These are phyloP conservation scores for Kodamaea restingae DNA, from an alignment of 805 yeast species.

Conservation along the genomic window DNA sequence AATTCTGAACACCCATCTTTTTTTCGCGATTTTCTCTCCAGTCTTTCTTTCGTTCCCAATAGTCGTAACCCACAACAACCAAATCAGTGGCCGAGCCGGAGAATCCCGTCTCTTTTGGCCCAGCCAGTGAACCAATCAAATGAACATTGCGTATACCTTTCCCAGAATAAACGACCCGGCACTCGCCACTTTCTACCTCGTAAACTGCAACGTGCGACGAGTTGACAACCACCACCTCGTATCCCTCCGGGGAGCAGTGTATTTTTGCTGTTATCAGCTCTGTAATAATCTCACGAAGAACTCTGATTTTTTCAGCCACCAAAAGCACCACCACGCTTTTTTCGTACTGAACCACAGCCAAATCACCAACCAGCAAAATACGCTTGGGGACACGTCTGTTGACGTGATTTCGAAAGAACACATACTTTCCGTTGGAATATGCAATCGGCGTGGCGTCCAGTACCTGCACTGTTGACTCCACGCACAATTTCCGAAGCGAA, in stretches of 20 bases:
- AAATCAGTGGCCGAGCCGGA: no score
- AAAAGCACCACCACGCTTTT: constrained; percentile 4
- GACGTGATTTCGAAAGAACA: not conserved
- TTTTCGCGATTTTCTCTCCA: not conserved
- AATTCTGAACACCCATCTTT: not conserved
- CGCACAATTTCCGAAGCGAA: not conserved
- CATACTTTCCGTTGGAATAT: not conserved
- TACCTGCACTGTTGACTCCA: not conserved
- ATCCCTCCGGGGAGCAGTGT: constrained; percentile 1
- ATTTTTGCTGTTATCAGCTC: not conserved
- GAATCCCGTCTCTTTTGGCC: not conserved
- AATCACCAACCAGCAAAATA: not conserved
- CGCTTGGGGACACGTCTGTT: not conserved
- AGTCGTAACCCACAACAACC: no score
- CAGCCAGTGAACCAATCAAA: not conserved
- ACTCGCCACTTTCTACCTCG: not conserved
- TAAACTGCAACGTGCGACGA: constrained; percentile 8
- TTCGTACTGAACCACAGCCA: constrained; percentile 1
- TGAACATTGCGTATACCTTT: constrained; percentile 1
- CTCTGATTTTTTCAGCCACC: not conserved
- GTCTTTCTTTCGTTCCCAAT: no score
- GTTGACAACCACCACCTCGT: constrained; percentile 4
- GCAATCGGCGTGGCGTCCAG: not conserved
- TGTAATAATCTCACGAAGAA: not conserved
- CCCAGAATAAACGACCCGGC: constrained; percentile 6